Conservation (phyloP, 2,329 filamentous ascomycete species). For the Rhinocladiella mackenziei region DNA sequence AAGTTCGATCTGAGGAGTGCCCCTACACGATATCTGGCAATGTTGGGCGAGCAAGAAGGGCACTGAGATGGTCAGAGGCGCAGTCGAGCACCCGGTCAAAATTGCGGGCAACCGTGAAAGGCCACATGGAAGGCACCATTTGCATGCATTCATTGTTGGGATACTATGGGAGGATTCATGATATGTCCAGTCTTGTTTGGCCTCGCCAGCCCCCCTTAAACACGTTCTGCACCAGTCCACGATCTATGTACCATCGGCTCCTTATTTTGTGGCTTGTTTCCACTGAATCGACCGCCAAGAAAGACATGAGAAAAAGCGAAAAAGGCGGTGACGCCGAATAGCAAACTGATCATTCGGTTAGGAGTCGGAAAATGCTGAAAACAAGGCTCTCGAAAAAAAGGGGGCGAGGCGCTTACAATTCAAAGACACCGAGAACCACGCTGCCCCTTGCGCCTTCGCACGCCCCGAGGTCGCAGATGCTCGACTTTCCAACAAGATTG, state of each 20-base stretch:
- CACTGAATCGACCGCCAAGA: conserved; percentile 19
- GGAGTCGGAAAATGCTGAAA: background rate
- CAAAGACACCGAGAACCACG: conserved; percentile 46
- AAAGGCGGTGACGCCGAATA: conserved; percentile 17
- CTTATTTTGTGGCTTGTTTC: conserved; percentile 5
- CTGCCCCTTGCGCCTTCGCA: conserved; percentile 59
- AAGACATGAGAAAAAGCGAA: conserved; percentile 25
- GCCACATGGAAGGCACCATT: too few relatives aligned
- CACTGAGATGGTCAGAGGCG: too few relatives aligned
- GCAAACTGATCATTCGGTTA: conserved; percentile 7
- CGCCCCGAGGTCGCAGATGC: conserved; percentile 50
- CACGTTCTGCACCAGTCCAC: conserved; percentile 19
- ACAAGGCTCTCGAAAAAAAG: background rate
- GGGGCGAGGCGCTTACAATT: conserved; percentile 47
- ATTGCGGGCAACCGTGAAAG: too few relatives aligned
- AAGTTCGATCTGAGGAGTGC: too few relatives aligned
- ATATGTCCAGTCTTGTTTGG: background rate
- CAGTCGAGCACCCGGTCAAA: too few relatives aligned
- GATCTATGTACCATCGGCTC: conserved; percentile 7
- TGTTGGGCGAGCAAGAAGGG: too few relatives aligned
- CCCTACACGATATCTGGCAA: too few relatives aligned
- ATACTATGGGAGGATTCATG: too few relatives aligned
- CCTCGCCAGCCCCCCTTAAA: conserved; percentile 6
- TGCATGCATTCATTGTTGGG: too few relatives aligned
- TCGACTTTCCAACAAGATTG: conserved; percentile 56